phyloP scores from a whole-genome alignment of 108 stramenopile species.

The Conticribra weissflogii region DNA sequence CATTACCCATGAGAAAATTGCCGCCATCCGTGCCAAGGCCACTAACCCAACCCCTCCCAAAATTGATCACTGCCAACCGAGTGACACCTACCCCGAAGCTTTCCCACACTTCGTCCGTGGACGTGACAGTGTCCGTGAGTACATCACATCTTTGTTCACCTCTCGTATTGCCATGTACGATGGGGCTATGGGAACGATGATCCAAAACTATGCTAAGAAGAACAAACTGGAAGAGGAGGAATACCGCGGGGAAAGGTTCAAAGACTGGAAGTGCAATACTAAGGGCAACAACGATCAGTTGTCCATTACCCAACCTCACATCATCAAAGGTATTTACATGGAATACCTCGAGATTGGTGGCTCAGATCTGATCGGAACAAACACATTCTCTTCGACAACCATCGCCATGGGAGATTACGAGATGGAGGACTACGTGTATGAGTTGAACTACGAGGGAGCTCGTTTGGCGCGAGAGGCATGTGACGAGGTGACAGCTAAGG shows the following conservation, averaged over 20 bases:
- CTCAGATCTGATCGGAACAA: slow-evolving; percentile 96
- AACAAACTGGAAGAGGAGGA: slow-evolving; percentile 95
- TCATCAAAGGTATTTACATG: slow-evolving; percentile 94
- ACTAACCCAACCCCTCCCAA: slow-evolving; percentile 51
- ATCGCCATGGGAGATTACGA: slow-evolving; percentile 99
- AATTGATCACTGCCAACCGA: slow-evolving; percentile 77
- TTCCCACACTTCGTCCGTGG: slow-evolving; percentile 95
- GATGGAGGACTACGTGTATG: slow-evolving; percentile 95
- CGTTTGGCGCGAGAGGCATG: slow-evolving; percentile 95
- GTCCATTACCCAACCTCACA: slow-evolving; percentile 93
- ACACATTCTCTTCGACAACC: slow-evolving; percentile 97
- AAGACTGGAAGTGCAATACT: slow-evolving; percentile 90
- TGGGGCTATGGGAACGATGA: slow-evolving; percentile 99
- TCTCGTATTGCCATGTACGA: slow-evolving; percentile 93
- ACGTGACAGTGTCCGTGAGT: slow-evolving; percentile 86
- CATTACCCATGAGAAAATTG: slow-evolving; percentile 81
- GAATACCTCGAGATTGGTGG: slow-evolving; percentile 93
- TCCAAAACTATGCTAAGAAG: slow-evolving; percentile 95
- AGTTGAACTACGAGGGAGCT: slow-evolving; percentile 95
- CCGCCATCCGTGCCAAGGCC: slow-evolving; percentile 74
- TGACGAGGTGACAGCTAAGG: slow-evolving; percentile 93
- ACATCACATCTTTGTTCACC: slow-evolving; percentile 90
- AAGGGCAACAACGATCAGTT: slow-evolving; percentile 99
- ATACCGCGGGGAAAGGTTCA: slow-evolving; percentile 96
- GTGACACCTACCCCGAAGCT: slow-evolving; percentile 63